Conservation (phyloP, 2,329 filamentous ascomycete genomes). For the Ophiobolus disseminans region DNA sequence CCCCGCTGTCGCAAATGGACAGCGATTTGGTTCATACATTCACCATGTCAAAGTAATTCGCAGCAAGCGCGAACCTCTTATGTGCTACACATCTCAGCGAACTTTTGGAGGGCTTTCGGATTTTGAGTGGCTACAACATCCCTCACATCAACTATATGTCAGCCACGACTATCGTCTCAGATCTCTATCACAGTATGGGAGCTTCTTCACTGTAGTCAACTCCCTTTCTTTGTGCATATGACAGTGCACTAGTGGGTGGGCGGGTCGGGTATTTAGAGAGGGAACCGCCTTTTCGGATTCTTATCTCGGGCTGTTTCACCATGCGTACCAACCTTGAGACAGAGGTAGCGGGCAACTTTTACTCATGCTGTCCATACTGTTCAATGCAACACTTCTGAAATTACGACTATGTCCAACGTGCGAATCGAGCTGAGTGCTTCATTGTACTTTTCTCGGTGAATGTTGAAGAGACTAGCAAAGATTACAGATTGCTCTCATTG, state of each 20-base stretch:
- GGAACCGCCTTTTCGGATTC: not conserved
- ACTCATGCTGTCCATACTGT: no score
- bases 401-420: no score
- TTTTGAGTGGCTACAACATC: conserved; percentile 9
- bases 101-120: conserved; percentile 29
- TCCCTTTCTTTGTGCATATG: not conserved
- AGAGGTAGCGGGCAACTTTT: no score
- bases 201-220: not conserved
- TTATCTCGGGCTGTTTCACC: no score
- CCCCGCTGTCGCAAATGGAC: conserved; percentile 2
- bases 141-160: conserved; percentile 7
- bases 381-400: no score
- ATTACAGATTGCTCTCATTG: no score
- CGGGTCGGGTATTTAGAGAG: not conserved
- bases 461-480: no score
- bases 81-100: conserved; percentile 26
- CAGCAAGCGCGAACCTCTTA: not conserved
- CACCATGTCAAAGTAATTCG: conserved; percentile 17
- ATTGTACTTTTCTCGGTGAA: no score
- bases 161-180: conserved; percentile 6
- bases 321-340: no score
- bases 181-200: conserved; percentile 2
- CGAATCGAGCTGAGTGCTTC: no score
- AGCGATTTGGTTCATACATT: conserved; percentile 29
- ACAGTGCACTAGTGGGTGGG: not conserved